Evolutionary conservation across 208 protist species (phyloP), one percentile per base, ranked within the genome.

Genomic region (Trypanosoma congolense): DNA sequence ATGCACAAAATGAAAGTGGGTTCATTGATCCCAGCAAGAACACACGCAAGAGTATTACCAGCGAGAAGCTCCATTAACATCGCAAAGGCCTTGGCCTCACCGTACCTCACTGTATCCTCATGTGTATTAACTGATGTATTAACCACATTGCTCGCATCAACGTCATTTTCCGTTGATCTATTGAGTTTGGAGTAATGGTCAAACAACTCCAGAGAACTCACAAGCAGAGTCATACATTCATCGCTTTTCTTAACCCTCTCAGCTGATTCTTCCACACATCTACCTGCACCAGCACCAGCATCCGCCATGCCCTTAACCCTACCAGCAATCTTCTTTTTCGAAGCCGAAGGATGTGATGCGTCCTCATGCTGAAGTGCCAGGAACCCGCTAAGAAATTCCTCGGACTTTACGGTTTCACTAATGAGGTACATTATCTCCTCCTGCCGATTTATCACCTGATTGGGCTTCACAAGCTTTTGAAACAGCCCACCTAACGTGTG

Each of bases 1-100:
- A 83, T 62, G 65, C 87, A 94, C 56, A 66, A 55, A 3, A 94
- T 79, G 73, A 94, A 91, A 22, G 87, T 94, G 3, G 79, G 64
- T 59, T 94, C 87, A 56, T 94, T 92, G 69, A 94, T 94, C 44
- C 87, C 84, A 1, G 87, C 83, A 41, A 94, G 74, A 47, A 94
- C 83, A 56, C 87, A 94, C 4, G 83, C 87, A n/a, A 94, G 77
- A 21, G 87, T 86, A 62, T 94, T 94, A 56, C 83, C 87, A 19
- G 83, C 66, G 24, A 94, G 80, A 50, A 94, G 70, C 73, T 94
- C 80, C 50, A 94, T 67, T 48, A 94, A 59, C 64, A 90, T 83
- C 12, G 72, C 74, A 71, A 90, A 94, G 2, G 77, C 59, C 74
- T 88, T 88, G 14, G 72, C 72, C 49, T 94, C 81, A 4, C 71